Base-by-base conservation (phyloP, 768 basidiomycete genomes). In the Phanerodontia chrysosporium region DNA sequence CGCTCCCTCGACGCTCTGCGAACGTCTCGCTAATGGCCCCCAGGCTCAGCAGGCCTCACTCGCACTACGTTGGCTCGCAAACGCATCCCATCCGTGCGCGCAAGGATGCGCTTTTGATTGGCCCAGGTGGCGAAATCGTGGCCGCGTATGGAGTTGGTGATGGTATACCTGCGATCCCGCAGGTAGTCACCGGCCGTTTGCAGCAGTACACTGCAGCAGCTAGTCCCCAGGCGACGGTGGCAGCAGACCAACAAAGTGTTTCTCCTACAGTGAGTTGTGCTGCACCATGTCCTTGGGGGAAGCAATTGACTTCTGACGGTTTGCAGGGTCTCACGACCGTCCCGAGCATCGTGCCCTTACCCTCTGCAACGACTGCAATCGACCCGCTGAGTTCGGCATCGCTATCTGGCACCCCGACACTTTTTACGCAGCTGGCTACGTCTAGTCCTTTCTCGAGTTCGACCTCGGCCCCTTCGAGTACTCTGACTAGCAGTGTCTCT, bases 71-170 rank as follows among this genome's bases (percentile, higher is more conserved):
- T 10, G 10, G 39, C 21, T 8, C 28, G 22, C 55, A 55, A 13
- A 16, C 13, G 25, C 42, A 51, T 21, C 28, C 16, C 28, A 4
- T 32, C 10, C 18, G 5, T 39, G 35, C 32, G 21, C 51, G 46
- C 45, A 35, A 45, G 21, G 46, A 57, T 35, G 45, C 58, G 3
- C 58, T 59, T 24, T 21, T 59, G 3, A 48, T 59, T 3, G 58
- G 58, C 45, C 58, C 58, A 18, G 58, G 58, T 25, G 58, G 58
- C 52, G 42, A 55, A 21, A 28, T 59, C 16, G 46, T 55, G 12
- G 58, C 42, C 13, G 58, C 58, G 8, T 45, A 59, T 29, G 55
- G 45, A 13, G 45, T n/a, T 12, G 55, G 55, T n/a, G 30, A n/a
- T 22, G 22, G n/a, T 18, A 30, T 32, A 29, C 58, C 58, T 24